Conservation (phyloP, 2,329 filamentous ascomycete genomes). For the Ceratocystis harringtonii region DNA sequence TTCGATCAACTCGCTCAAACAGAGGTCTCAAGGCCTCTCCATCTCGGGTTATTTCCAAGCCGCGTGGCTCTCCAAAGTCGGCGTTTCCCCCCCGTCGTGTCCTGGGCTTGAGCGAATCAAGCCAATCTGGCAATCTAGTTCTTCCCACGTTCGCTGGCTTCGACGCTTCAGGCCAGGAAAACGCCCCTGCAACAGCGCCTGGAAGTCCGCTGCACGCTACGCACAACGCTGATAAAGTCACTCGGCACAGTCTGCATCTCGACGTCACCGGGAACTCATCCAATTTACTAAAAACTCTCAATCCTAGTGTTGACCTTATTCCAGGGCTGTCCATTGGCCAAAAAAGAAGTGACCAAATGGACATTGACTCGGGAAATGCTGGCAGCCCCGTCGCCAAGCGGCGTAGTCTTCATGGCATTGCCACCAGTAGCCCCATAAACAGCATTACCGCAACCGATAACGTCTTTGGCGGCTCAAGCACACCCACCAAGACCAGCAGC, state of each 20-base stretch:
- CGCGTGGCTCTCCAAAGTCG: slow-evolving; percentile 61
- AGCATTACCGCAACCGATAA: slow-evolving; percentile 41
- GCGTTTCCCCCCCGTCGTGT: slow-evolving; percentile 55
- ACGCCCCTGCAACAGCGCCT: slow-evolving; percentile 22
- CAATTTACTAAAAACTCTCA: slow-evolving; percentile 1
- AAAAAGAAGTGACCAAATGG: slow-evolving; percentile 87
- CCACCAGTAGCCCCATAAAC: slow-evolving; percentile 22
- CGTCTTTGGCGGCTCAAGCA: slow-evolving; percentile 43
- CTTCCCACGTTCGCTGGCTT: slow-evolving; percentile 24
- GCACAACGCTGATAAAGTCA: slow-evolving; percentile 33
- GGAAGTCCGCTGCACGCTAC: slow-evolving; percentile 29
- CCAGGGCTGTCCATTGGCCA: slow-evolving; percentile 15
- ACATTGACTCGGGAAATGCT: slow-evolving; percentile 59
- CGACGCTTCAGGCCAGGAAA: slow-evolving; percentile 28
- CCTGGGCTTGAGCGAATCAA: slow-evolving; percentile 43
- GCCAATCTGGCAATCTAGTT: slow-evolving; percentile 55
- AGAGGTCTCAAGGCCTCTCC: slow-evolving; percentile 33
- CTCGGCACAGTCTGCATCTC: slow-evolving; percentile 41
- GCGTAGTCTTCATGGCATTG: slow-evolving; percentile 65
- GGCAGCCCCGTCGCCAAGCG: slow-evolving; percentile 85
- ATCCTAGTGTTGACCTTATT: slow-evolving; percentile 13
- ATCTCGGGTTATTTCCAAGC: slow-evolving; percentile 41
- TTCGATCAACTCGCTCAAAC: slow-evolving; percentile 46
- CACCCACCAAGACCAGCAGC: slow-evolving; percentile 6
- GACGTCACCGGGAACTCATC: slow-evolving; percentile 10